These are phyloP conservation scores for Crithidia acanthocephali DNA, from an alignment of 208 protist genomes.

Conservation along the genomic window DNA sequence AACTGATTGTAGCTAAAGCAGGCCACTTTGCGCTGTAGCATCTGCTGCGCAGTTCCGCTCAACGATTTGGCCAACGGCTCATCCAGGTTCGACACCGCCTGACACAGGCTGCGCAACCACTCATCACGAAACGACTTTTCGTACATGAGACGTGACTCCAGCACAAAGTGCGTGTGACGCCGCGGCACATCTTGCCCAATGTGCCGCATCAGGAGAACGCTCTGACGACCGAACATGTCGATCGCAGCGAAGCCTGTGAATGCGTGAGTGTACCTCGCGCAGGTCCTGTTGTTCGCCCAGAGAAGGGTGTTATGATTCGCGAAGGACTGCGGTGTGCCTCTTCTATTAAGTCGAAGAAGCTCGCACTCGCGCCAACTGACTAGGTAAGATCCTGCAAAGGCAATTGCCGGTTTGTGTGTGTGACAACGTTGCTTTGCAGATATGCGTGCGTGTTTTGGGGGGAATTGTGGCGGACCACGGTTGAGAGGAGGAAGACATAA, in stretches of 20 bases:
- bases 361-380: too few relatives aligned
- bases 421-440: too few relatives aligned
- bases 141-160: slow-evolving; percentile 89
- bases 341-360: too few relatives aligned
- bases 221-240: slow-evolving; percentile 53
- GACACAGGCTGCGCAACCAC: slow-evolving; percentile 85
- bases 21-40: slow-evolving; percentile 88
- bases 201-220: slow-evolving; percentile 62
- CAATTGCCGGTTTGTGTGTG: too few relatives aligned
- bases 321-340: too few relatives aligned
- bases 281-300: too few relatives aligned
- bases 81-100: slow-evolving; percentile 75
- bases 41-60: slow-evolving; percentile 62
- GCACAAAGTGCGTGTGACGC: slow-evolving; percentile 85
- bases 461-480: too few relatives aligned
- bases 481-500: too few relatives aligned
- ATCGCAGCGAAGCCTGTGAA: not conserved
- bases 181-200: slow-evolving; percentile 91
- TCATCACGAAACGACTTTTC: slow-evolving; percentile 93
- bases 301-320: too few relatives aligned
- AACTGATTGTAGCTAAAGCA: slow-evolving; percentile 94
- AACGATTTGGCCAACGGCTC: slow-evolving; percentile 85
- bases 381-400: too few relatives aligned
- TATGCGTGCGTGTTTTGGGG: too few relatives aligned
- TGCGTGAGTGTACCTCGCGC: not conserved